Base-by-base conservation (phyloP, 2,329 filamentous ascomycete species). In the Cladophialophora chaetospira region DNA sequence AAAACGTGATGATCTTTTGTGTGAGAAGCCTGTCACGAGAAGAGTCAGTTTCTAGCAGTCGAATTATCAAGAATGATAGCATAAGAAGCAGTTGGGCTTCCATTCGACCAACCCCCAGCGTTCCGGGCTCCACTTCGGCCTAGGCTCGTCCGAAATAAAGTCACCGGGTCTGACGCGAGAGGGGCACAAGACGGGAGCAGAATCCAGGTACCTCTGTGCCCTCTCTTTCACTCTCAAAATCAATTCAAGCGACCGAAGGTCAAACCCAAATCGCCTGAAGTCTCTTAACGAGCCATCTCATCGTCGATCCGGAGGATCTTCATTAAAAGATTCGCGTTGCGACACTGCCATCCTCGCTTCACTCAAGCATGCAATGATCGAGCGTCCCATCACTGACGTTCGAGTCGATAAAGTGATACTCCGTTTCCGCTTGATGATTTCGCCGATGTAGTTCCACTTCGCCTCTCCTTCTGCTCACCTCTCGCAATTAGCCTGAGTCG, bases 131-230 rank as follows among this genome's bases (percentile, higher is more conserved):
- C 36, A 21, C 31, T 5, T 5, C 5, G 29, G 31, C 21, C 29
- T 49, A 21, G 46, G 28, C 46, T 31, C 10, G 19, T 5, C n/a
- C 6, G 10, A 15, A 17, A 35, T 25, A 19, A 48, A 49, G 26
- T 26, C 31, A 28, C 17, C 46, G 46, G 19, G 46, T 49, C 46
- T 49, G 46, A 38, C 46, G 26, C 19, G 35, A 15, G 31, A 49
- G 10, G 46, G 15, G 13, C 19, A 49, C 35, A 31, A 36, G 29
- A 49, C 46, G 35, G 23, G 46, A 38, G 6, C 5, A n/a, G n/a
- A n/a, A n/a, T n/a, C n/a, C n/a, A n/a, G n/a, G n/a, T n/a, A n/a
- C n/a, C n/a, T n/a, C n/a, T n/a, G n/a, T n/a, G n/a, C n/a, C n/a
- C n/a, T n/a, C n/a, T n/a, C n/a, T n/a, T n/a, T n/a, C n/a, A n/a